These are phyloP conservation scores for Naganishia randhawae DNA, from an alignment of 768 basidiomycete genomes.

Conservation along the genomic window DNA sequence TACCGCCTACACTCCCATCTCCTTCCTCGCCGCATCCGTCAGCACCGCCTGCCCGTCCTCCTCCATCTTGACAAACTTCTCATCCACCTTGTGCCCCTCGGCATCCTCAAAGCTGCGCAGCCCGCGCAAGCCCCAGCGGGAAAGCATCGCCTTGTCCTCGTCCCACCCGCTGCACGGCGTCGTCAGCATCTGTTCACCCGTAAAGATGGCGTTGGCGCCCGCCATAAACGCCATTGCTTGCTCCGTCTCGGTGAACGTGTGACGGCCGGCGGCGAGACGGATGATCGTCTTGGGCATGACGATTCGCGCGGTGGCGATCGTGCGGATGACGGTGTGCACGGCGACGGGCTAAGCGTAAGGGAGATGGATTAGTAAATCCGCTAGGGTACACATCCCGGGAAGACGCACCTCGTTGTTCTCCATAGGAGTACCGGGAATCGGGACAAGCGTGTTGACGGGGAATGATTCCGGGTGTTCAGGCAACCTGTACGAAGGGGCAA, in stretches of 20 bases:
- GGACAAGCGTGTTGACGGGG: constrained; percentile 95
- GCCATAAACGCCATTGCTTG: constrained; percentile 96
- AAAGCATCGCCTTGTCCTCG: constrained; percentile 94
- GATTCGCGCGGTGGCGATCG: constrained; percentile 90
- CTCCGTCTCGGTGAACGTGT: constrained; percentile 79
- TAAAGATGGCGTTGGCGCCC: constrained; percentile 96
- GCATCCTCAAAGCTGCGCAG: constrained; percentile 82
- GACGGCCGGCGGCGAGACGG: constrained; percentile 87
- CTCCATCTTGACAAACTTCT: constrained; percentile 17
- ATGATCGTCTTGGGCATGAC: constrained; percentile 90
- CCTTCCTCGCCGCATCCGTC: constrained; percentile 21
- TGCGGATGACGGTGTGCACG: constrained; percentile 79
- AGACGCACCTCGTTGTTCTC: constrained; percentile 75
- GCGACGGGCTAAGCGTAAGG: constrained; percentile 61
- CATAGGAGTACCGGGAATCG: constrained; percentile 88
- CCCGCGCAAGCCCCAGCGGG: constrained; percentile 83
- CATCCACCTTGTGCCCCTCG: constrained; percentile 36
- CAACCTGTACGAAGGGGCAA: constrained; percentile 61
- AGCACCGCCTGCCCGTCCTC: constrained; percentile 22
- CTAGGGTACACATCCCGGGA: not conserved
- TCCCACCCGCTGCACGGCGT: constrained; percentile 98
- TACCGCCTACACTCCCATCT: not conserved
- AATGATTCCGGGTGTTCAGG: constrained; percentile 97
- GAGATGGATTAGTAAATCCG: not conserved
- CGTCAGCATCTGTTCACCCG: constrained; percentile 96